These are phyloP conservation scores for Pythium coloratum DNA, from an alignment of 352 stramenopile genomes.

Conservation along the genomic window DNA sequence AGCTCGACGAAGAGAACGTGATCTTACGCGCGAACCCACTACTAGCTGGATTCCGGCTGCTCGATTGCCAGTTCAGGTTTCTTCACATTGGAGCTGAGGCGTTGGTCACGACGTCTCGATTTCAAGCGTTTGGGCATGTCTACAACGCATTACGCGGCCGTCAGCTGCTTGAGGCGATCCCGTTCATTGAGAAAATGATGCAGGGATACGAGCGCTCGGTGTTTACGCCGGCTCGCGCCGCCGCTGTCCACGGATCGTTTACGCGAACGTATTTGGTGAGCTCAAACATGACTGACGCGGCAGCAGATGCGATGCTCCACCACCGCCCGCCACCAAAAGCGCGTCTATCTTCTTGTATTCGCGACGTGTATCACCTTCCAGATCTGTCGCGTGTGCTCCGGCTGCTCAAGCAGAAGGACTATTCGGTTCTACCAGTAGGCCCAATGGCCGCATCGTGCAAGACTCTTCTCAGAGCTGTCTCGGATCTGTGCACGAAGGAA, in stretches of 20 bases:
- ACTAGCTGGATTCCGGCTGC: slow-evolving; percentile 31
- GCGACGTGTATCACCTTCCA: not conserved
- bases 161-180: slow-evolving; percentile 11
- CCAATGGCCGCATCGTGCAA: not conserved
- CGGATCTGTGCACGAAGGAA: slow-evolving; percentile 4
- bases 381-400: not conserved
- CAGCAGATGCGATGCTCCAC: slow-evolving; percentile 22
- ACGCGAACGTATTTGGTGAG: slow-evolving; percentile 31
- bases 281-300: slow-evolving; percentile 26
- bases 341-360: not conserved
- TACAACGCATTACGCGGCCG: slow-evolving; percentile 27
- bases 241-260: slow-evolving; percentile 18
- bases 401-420: not conserved
- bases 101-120: slow-evolving; percentile 28
- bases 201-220: not conserved
- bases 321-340: not conserved
- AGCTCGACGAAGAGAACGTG: slow-evolving; percentile 13
- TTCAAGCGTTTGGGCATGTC: slow-evolving; percentile 29
- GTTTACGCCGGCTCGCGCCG: not conserved
- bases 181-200: slow-evolving; percentile 26
- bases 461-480: not conserved
- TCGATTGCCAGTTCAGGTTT: slow-evolving; percentile 31
- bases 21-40: slow-evolving; percentile 28
- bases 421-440: not conserved
- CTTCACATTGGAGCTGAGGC: slow-evolving; percentile 23